Evolutionary conservation across 2,329 filamentous ascomycete species (phyloP), one percentile per base, ranked within the genome.

Genomic region (Colletotrichum destructivum): DNA sequence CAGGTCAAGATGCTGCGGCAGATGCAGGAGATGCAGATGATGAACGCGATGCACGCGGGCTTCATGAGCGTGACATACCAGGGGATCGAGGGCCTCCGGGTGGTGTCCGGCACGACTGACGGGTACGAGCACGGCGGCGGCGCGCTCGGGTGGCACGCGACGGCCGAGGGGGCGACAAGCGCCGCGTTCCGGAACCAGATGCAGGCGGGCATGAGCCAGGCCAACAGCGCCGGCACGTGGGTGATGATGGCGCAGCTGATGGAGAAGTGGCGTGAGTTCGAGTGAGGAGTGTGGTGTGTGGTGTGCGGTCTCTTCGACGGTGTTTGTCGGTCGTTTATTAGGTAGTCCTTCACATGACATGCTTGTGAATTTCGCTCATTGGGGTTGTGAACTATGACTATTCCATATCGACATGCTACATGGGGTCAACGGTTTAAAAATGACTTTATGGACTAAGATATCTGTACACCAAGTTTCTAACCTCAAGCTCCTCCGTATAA

Each of bases 91-190:
- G 69, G 78, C 2, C 76, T 79, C 23, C 71, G 75, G 21, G 66
- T 74, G 7, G 59, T 81, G 0, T 70, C 74, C 4, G 81, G 76
- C 3, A 75, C 74, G 0, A 78, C 75, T 15, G 78, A 82, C 21
- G 78, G 79, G 0, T 64, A 81, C 23, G 52, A 74, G 62, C 79
- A 84, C 59, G 82, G 82, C 0, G 82, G 78, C 55, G 81, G 75
- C 57, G 73, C 74, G 0, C 38, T 82, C 1, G 82, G 82, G 0
- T 83, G 80, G 73, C 77, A 83, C 51, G 79, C 79, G 46, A 82
- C 81, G 21, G 74, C 79, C 35, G 57, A 80, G 23, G 81, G 81
- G 0, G 82, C 76, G 0, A 80, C 77, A n/a, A 62, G 62, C 18
- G 71, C 71, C 8, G 65, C 47, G 26, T 68, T 55, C 49, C 40